These are phyloP conservation scores for Camellia lanceoleosa DNA, from an alignment of 148 eudicot genomes.

Conservation along the genomic window DNA sequence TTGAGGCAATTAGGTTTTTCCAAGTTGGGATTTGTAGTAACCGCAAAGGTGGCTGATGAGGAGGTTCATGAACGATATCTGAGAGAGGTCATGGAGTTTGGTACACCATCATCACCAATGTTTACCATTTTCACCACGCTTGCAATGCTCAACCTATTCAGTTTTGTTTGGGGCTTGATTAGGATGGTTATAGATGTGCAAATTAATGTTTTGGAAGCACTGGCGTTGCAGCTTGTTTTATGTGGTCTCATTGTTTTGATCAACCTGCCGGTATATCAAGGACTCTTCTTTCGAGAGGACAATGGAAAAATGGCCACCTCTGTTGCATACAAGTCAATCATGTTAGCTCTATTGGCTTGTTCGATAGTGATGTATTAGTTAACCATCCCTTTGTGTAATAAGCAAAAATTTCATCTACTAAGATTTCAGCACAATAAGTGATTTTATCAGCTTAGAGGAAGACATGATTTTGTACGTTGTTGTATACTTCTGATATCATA, in stretches of 20 bases:
- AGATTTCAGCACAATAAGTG: too few species aligned
- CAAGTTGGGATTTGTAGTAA: slow-evolving; percentile 45
- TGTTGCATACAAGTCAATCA: slow-evolving; percentile 31
- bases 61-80: slow-evolving; percentile 39
- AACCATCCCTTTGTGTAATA: background rate
- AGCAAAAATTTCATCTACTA: too few species aligned
- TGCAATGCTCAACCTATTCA: slow-evolving; percentile 40
- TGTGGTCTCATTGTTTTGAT: slow-evolving; percentile 36
- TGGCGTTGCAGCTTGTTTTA: slow-evolving; percentile 37
- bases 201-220: slow-evolving; percentile 4
- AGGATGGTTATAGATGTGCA: background rate
- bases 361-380: background rate
- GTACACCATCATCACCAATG: slow-evolving; percentile 41
- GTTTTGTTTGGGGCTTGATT: slow-evolving; percentile 15
- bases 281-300: slow-evolving; percentile 45
- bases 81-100: slow-evolving; percentile 57
- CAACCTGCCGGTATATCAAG: slow-evolving; percentile 42
- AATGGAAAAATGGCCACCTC: slow-evolving; percentile 51
- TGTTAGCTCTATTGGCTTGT: slow-evolving; percentile 27
- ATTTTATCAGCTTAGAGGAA: too few species aligned
- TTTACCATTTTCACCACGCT: slow-evolving; percentile 35
- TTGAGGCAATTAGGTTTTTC: slow-evolving; percentile 36
- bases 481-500: too few species aligned
- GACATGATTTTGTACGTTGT: too few species aligned
- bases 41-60: slow-evolving; percentile 40